Conservation (phyloP, 2,329 filamentous ascomycete genomes). For the Orbilia javanica region DNA sequence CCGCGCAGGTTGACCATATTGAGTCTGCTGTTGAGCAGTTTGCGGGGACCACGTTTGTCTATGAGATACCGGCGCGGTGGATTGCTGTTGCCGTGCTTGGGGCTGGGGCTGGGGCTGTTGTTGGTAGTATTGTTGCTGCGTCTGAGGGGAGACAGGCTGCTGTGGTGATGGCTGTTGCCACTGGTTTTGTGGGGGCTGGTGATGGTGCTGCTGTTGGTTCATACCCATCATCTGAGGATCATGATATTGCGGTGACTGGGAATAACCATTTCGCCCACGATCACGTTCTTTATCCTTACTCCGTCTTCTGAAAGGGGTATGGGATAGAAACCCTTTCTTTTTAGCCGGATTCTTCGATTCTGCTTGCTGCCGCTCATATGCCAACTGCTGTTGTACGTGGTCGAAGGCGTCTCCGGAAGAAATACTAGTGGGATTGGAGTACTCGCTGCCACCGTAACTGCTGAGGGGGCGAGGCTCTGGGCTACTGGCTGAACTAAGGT, state of each 20-base stretch:
- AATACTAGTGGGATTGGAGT: conserved; percentile 79
- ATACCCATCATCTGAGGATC: conserved; percentile 36
- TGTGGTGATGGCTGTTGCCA: conserved; percentile 37
- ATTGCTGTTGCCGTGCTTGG: conserved; percentile 34
- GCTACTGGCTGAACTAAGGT: conserved; percentile 76
- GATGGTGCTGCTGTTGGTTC: conserved; percentile 34
- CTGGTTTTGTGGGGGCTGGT: conserved; percentile 13
- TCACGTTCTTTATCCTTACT: conserved; percentile 70
- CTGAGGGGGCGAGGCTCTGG: conserved; percentile 79
- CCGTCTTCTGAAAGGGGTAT: conserved; percentile 94
- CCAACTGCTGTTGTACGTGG: conserved; percentile 74
- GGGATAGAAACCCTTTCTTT: conserved; percentile 90
- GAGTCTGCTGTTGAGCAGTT: conserved; percentile 43
- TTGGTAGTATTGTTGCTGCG: conserved; percentile 47
- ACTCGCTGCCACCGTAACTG: conserved; percentile 89
- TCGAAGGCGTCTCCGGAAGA: conserved; percentile 58
- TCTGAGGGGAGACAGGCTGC: conserved; percentile 13
- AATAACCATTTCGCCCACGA: conserved; percentile 58
- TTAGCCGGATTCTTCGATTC: conserved; percentile 75
- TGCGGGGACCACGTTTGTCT: conserved; percentile 53
- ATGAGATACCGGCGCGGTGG: conserved; percentile 29
- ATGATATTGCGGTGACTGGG: conserved; percentile 64
- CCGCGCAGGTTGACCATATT: background rate
- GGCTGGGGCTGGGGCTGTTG: conserved; percentile 16
- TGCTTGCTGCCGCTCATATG: conserved; percentile 81